Evolutionary conservation across 2,329 filamentous ascomycete species (phyloP).

Genomic region (Neofusicoccum sp.): DNA sequence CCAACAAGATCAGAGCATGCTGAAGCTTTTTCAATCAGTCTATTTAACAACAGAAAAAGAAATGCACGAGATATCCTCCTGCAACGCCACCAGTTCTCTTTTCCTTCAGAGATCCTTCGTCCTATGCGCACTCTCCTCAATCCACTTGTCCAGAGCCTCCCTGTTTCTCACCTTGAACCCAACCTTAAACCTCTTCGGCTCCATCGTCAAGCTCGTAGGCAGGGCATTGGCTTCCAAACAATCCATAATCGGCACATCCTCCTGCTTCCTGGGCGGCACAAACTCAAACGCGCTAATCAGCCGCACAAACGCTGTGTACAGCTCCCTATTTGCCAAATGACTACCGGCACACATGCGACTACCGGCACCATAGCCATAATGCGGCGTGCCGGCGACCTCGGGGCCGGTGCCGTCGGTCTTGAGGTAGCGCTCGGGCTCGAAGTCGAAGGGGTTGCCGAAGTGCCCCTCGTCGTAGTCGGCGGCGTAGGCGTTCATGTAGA

Average conservation of each 20-base stretch:
- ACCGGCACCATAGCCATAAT: constrained; percentile 53
- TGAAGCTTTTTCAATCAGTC: too few relatives aligned
- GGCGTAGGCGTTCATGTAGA: constrained; percentile 79
- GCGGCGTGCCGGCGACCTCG: constrained; percentile 50
- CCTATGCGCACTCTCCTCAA: constrained; percentile 49
- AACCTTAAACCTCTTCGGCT: constrained; percentile 55
- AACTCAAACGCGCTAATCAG: constrained; percentile 52
- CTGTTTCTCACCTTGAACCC: constrained; percentile 49
- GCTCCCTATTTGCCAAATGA: constrained; percentile 45
- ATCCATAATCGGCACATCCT: constrained; percentile 48
- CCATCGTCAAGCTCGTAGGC: constrained; percentile 52
- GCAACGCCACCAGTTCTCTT: neutral
- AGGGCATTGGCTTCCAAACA: constrained; percentile 49
- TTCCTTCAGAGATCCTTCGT: constrained; percentile 40
- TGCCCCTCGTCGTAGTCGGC: constrained; percentile 72
- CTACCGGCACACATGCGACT: constrained; percentile 51
- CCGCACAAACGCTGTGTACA: constrained; percentile 52
- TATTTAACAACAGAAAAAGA: too few relatives aligned
- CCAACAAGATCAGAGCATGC: too few relatives aligned
- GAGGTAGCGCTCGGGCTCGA: constrained; percentile 73
- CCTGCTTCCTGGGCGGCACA: constrained; percentile 41
- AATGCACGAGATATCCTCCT: too few relatives aligned
- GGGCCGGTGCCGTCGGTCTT: constrained; percentile 33
- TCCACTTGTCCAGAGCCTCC: constrained; percentile 48
- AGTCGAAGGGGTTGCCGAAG: constrained; percentile 64